Conservation (phyloP, 495 filamentous ascomycete species). For the Lepraria neglecta region DNA sequence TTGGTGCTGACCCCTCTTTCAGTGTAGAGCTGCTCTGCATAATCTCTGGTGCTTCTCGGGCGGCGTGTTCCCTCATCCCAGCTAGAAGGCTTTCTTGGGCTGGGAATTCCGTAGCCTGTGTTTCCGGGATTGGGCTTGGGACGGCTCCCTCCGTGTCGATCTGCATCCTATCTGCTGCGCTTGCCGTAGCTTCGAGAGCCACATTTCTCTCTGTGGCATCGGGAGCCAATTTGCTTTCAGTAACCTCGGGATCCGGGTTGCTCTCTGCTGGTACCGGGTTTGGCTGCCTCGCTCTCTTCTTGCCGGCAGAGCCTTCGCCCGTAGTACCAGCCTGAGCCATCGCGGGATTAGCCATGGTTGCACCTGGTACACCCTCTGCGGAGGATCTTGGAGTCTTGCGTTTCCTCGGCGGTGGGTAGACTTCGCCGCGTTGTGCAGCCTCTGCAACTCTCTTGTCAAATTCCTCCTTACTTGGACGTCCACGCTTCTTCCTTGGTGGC, state of each 20-base stretch:
- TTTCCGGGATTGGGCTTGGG: constrained; percentile 21
- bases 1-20: constrained; percentile 14
- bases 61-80: constrained; percentile 21
- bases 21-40: constrained; percentile 17
- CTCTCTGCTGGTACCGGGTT: not conserved
- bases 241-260: not conserved
- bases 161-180: constrained; percentile 21
- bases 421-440: constrained; percentile 47
- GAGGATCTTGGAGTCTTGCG: constrained; percentile 24
- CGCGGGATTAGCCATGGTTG: constrained; percentile 7
- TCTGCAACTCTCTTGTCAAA: constrained; percentile 46
- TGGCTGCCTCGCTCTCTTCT: constrained; percentile 17
- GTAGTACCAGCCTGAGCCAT: constrained; percentile 15
- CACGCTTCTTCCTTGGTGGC: constrained; percentile 53
- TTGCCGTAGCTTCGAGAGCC: constrained; percentile 12
- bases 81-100: constrained; percentile 12
- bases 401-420: constrained; percentile 40
- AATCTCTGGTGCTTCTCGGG: constrained; percentile 11
- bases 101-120: constrained; percentile 15
- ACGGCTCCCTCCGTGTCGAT: not conserved
- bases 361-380: constrained; percentile 16
- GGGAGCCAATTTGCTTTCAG: not conserved
- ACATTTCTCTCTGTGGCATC: not conserved
- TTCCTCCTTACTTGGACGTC: constrained; percentile 54
- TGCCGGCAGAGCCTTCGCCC: constrained; percentile 16